Conservation (phyloP, 768 basidiomycete species). For the Tulasnella sp. region DNA sequence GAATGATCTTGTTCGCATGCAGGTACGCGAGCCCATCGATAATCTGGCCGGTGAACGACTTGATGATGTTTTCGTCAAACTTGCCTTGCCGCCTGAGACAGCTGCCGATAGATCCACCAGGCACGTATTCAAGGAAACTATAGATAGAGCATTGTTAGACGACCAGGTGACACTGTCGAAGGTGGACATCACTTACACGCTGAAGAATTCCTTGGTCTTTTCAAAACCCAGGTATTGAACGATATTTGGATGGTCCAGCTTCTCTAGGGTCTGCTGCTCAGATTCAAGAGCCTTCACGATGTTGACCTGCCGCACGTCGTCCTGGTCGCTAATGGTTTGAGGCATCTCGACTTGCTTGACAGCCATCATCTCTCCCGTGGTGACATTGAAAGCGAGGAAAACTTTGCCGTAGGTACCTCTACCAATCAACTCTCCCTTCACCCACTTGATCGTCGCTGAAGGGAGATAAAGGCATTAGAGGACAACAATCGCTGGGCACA, state of each 20-base stretch:
- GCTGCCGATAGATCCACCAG: slow-evolving; percentile 90
- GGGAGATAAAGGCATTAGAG: slow-evolving; percentile 23
- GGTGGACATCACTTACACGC: slow-evolving; percentile 60
- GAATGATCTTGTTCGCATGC: slow-evolving; percentile 84
- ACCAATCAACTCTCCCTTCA: slow-evolving; percentile 94
- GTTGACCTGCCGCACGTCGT: slow-evolving; percentile 71
- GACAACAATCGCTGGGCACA: not conserved
- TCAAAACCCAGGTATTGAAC: slow-evolving; percentile 96
- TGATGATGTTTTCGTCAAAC: slow-evolving; percentile 86
- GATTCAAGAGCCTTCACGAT: slow-evolving; percentile 88
- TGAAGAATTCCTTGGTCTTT: slow-evolving; percentile 76
- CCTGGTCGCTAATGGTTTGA: slow-evolving; percentile 81
- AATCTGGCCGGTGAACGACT: slow-evolving; percentile 88
- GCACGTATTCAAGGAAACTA: slow-evolving; percentile 98
- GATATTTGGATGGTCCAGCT: slow-evolving; percentile 93
- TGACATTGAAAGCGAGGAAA: slow-evolving; percentile 91
- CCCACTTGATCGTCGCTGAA: slow-evolving; percentile 92
- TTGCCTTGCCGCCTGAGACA: slow-evolving; percentile 86
- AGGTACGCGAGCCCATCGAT: slow-evolving; percentile 86
- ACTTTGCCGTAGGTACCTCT: slow-evolving; percentile 96
- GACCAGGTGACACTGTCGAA: not conserved
- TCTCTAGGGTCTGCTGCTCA: slow-evolving; percentile 94
- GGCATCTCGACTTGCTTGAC: slow-evolving; percentile 99
- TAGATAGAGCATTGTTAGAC: slow-evolving; percentile 23
- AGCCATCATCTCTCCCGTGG: slow-evolving; percentile 97